Evolutionary conservation across 2,329 filamentous ascomycete species (phyloP), one percentile per base, ranked within the genome.

Genomic region (Lasiodiplodia theobromae): DNA sequence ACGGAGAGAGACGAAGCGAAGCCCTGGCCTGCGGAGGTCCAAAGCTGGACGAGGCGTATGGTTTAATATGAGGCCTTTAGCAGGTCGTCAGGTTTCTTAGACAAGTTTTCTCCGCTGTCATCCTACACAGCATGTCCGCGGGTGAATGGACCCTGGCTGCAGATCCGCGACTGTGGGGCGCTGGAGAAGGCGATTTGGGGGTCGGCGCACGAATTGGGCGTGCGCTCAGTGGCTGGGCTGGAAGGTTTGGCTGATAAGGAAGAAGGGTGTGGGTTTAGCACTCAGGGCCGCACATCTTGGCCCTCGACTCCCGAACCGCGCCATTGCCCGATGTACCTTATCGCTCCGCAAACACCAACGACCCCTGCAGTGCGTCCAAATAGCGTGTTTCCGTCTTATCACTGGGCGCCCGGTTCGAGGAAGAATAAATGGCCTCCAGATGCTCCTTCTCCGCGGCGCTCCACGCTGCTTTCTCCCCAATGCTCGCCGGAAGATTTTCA

Each of bases 371-470:
- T 10, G 31, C 7, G 31, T 40, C n/a, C 3, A 28, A 56, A 53
- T 62, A 62, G 56, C 56, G 66, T 38, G 49, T 63, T 21, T 28
- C 44, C 23, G 34, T 18, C 66, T 63, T 68, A 68, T 68, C 56
- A 68, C 49, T 37, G 21, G 34, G 21, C 11, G 52, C 44, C 54
- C 34, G 44, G 60, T 62, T 38, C 56, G 34, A 63, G 57, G 34
- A 8, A 51, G 37, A 63, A 47, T 40, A 68, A 63, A 47, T 23
- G 25, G 31, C 28, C 12, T 18, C 16, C 49, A 28, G n/a, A 51
- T 31, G 57, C 49, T 40, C 66, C 66, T 68, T 68, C 66, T 68
- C 66, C 66, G 66, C 66, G 66, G 66, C 28, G 10, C 25, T 5
- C 21, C 37, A 37, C 54, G 44, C 38, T 7, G 10, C 25, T 23